phyloP scores from a whole-genome alignment of 2,329 filamentous ascomycete species.

The Penicillium sp. region DNA sequence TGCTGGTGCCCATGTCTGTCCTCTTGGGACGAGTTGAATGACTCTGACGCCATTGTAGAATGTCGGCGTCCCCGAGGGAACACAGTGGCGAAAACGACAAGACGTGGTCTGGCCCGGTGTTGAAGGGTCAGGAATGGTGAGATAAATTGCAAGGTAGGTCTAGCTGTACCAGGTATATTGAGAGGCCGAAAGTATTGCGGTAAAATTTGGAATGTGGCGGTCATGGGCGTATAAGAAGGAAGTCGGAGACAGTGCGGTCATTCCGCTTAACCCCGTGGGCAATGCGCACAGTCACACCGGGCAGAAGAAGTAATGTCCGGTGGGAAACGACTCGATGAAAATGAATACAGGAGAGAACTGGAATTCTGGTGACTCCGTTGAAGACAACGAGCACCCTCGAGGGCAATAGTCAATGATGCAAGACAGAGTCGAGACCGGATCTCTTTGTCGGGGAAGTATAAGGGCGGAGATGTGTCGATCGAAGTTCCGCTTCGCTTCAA shows the following conservation, averaged over 20 bases:
- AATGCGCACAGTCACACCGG: conserved; percentile 13
- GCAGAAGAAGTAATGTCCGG: background rate
- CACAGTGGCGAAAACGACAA: conserved; percentile 15
- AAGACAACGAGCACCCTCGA: background rate
- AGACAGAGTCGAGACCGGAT: background rate
- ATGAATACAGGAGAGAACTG: background rate
- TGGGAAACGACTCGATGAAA: background rate
- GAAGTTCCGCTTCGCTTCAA: conserved; percentile 8
- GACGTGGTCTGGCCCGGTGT: background rate
- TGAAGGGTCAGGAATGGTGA: background rate
- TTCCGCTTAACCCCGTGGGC: conserved; percentile 25
- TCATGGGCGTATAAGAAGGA: conserved; percentile 15
- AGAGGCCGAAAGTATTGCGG: conserved; percentile 5
- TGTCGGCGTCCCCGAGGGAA: conserved; percentile 17
- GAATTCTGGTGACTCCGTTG: background rate
- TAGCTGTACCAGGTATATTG: background rate
- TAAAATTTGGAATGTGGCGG: conserved; percentile 9
- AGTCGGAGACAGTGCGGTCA: conserved; percentile 23
- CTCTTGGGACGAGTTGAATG: conserved; percentile 32
- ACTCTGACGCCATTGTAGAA: conserved; percentile 37
- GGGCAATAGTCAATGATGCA: background rate
- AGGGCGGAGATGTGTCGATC: conserved; percentile 6
- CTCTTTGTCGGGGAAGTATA: background rate
- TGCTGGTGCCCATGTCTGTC: conserved; percentile 25
- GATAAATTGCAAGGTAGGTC: background rate